Conservation (phyloP, 2,329 filamentous ascomycete species). For the Xylaria hypoxylon region DNA sequence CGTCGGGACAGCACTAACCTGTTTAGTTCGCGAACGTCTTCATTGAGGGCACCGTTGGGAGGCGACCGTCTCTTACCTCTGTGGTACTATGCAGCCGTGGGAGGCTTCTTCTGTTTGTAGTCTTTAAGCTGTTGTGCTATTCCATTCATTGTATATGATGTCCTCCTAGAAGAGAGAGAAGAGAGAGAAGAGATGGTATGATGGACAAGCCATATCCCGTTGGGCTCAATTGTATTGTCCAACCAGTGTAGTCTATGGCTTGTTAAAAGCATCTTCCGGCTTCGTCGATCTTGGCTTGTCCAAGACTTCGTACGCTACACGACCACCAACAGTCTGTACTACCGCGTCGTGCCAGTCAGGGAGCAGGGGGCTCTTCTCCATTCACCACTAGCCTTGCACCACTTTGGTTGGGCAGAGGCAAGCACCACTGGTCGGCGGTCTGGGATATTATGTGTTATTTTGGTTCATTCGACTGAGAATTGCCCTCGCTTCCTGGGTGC, state of each 20-base stretch:
- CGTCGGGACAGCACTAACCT: constrained; percentile 29
- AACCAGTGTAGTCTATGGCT: constrained; percentile 7
- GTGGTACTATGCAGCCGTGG: neutral
- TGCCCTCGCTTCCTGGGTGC: constrained; percentile 26
- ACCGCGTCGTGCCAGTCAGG: constrained; percentile 21
- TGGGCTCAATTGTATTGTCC: constrained; percentile 11
- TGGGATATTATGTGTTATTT: constrained; percentile 27
- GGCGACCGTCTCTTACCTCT: neutral
- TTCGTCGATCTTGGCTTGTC: constrained; percentile 16
- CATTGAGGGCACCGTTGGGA: neutral
- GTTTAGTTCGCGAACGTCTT: neutral
- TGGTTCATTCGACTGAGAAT: neutral
- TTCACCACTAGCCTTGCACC: neutral
- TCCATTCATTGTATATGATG: neutral
- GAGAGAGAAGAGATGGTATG: neutral
- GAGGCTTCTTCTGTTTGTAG: neutral
- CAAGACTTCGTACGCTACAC: constrained; percentile 16
- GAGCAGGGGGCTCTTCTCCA: constrained; percentile 15
- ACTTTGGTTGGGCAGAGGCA: constrained; percentile 15
- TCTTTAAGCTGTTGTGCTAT: neutral
- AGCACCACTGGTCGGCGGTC: constrained; percentile 14
- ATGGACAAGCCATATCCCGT: constrained; percentile 7
- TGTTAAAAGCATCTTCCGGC: constrained; percentile 9
- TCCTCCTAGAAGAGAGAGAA: neutral
- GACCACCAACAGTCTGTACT: constrained; percentile 27